Evolutionary conservation across 108 stramenopile species (phyloP), one percentile per base, ranked within the genome.

Genomic region (Poteriospumella lacustris): DNA sequence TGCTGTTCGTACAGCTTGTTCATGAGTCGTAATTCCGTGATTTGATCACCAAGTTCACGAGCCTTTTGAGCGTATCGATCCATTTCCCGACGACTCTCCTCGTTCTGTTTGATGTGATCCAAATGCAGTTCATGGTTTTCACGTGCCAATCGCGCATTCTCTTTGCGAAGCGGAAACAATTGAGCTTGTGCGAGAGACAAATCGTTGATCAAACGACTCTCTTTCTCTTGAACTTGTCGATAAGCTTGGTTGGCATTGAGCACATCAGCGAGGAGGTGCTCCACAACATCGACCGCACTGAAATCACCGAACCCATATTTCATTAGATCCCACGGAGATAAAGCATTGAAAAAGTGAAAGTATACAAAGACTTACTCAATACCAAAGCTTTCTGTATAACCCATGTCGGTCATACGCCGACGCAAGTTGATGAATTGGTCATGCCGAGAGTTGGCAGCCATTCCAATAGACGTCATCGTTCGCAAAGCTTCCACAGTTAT

Each of bases 71-170:
- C 70, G 9, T 12, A 31, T 5, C 36, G 28, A 34, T 64, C 60
- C 9, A 9, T 52, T 52, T 52, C 47, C 19, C 9, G 19, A 15
- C 47, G 47, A 29, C 58, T 28, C 5, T 43, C 67, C 44, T 80
- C 75, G 0, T 36, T 60, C 12, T 36, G n/a, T 2, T 42, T 47
- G 39, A 80, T 62, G 40, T 82, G 47, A 44, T 85, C 83, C 26
- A 84, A 58, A 59, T 87, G 85, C 5, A 87, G 80, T n/a, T 83
- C 68, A 43, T 87, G 84, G 80, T 86, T 87, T 40, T 87, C 86
- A 19, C 82, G 82, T 19, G 80, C 40, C 44, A 87, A 68, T 29
- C 86, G 84, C 24, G 85, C 76, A 78, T 86, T 87, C 26, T 87
- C 86, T 42, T 84, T 84, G 34, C 82, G 76, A 12, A 88, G 83